Base-by-base conservation (phyloP, 306 rosid species). In the Astragalus glycyphyllos region DNA sequence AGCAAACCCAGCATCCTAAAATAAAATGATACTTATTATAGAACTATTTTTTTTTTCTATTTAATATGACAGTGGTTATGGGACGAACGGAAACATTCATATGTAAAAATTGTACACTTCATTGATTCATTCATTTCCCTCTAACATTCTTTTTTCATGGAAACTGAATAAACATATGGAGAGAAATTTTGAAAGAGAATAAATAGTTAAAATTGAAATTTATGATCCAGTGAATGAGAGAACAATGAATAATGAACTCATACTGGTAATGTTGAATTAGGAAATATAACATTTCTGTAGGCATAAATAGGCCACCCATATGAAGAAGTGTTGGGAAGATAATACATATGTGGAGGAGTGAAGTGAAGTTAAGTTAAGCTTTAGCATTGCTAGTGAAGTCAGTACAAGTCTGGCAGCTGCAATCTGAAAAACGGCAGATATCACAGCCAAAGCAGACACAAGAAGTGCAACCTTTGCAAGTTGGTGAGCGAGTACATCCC, bases 381-480 rank as follows among this genome's bases (percentile, higher is more conserved):
- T 80, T 88, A 13, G 88, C 96, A 71, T 90, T 93, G 75, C 74
- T 88, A 12, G 97, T 90, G 73, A 93, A 93, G 88, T 90, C 97
- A 26, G 89, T 83, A 79, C 98, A 93, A 46, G 96, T 93, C 89
- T 90, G 98, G 90, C 97, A 93, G 82, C 86, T 83, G 88, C 97
- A 93, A 78, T 93, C 97, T 8, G 96, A 90, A 83, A 90, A 90
- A 9, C 97, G 96, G 74, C 98, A 93, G 53, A 82, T 83, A 48
- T 88, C 92, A 60, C 97, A 93, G 1, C 97, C 96, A 69, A 93
- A 93, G 83, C 98, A 93, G 63, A 93, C 98, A 59, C 98, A 93
- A 29, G 97, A 88, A 58, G 97, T 90, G 85, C 98, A 93, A 46
- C 98, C 98, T 77, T 85, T 86, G 87, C 98, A 93, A 8, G 96